These are phyloP conservation scores for Podosphaera leucotricha DNA, from an alignment of 2,329 filamentous ascomycete species.

Conservation along the genomic window DNA sequence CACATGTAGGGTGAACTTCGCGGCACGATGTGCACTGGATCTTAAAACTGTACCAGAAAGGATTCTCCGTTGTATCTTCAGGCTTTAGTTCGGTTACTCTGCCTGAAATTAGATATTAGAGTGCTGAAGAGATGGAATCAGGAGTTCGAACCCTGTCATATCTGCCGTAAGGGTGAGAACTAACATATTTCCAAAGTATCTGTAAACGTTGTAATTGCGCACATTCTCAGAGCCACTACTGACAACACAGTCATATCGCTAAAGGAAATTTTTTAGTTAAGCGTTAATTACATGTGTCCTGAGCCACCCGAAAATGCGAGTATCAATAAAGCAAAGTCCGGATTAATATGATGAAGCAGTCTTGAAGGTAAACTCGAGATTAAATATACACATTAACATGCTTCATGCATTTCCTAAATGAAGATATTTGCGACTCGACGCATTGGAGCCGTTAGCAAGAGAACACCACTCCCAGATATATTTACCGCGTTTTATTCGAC, in stretches of 20 bases:
- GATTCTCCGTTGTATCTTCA: constrained; percentile 52
- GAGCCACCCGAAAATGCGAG: no score
- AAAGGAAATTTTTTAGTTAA: no score
- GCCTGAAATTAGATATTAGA: neutral
- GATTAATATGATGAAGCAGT: constrained; percentile 31
- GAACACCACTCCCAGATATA: constrained; percentile 27
- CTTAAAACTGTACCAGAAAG: constrained; percentile 95
- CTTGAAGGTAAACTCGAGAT: constrained; percentile 42
- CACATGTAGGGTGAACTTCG: constrained; percentile 67
- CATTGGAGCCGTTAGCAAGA: constrained; percentile 25
- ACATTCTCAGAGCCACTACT: no score
- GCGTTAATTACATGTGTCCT: no score
- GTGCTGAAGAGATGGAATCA: neutral
- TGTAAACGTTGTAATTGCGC: neutral
- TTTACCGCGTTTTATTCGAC: constrained; percentile 46
- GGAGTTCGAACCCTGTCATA: constrained; percentile 33
- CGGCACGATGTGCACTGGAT: constrained; percentile 97
- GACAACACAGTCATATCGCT: no score
- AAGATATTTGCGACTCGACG: constrained; percentile 25
- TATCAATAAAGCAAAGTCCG: constrained; percentile 1
- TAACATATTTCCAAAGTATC: constrained; percentile 25
- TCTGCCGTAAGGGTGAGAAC: constrained; percentile 44
- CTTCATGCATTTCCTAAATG: constrained; percentile 30
- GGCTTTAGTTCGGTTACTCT: constrained; percentile 84
- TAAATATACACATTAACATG: constrained; percentile 36